A percentile compares a stretch with the other conserved stretches of the same genome.
Evolutionary conservation across 2,329 filamentous ascomycete genomes (phyloP).

Genomic region (Hypoxylon sp.): DNA sequence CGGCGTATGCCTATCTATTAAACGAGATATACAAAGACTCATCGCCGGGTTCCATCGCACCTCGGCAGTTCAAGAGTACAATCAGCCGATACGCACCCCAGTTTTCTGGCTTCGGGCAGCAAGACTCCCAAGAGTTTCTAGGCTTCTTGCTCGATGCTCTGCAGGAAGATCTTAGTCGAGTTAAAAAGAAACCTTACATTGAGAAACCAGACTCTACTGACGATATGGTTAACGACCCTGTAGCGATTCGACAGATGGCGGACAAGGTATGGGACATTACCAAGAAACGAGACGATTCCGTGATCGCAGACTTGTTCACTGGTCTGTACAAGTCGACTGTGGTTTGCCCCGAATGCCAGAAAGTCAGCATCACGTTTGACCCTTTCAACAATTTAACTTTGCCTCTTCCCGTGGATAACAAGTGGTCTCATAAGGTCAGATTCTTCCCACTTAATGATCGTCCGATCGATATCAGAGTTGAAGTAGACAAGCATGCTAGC

Average conservation of each 20-base stretch:
- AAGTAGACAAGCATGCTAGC: slow-evolving; percentile 82
- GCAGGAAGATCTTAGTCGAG: slow-evolving; percentile 94
- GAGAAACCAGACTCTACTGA: slow-evolving; percentile 98
- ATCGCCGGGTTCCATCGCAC: slow-evolving; percentile 77
- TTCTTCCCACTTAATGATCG: slow-evolving; percentile 82
- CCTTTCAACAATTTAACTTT: slow-evolving; percentile 96
- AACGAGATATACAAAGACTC: slow-evolving; percentile 82
- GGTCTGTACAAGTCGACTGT: slow-evolving; percentile 99
- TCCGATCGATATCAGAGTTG: slow-evolving; percentile 81
- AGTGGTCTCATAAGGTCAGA: slow-evolving; percentile 81
- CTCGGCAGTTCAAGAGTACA: slow-evolving; percentile 84
- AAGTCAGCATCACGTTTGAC: slow-evolving; percentile 98
- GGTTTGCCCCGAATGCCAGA: slow-evolving; percentile 89
- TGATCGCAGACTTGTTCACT: slow-evolving; percentile 95
- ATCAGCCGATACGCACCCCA: slow-evolving; percentile 86
- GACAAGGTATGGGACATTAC: slow-evolving; percentile 93
- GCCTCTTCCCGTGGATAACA: slow-evolving; percentile 87
- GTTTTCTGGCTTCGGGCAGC: slow-evolving; percentile 95
- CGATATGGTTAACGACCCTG: slow-evolving; percentile 88
- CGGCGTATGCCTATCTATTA: slow-evolving; percentile 82
- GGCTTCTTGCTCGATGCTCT: slow-evolving; percentile 94
- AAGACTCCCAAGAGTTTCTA: slow-evolving; percentile 97
- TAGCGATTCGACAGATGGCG: slow-evolving; percentile 86
- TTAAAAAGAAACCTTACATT: slow-evolving; percentile 96
- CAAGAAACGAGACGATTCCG: slow-evolving; percentile 91